These are phyloP conservation scores for Fusarium fracticaudum DNA, from an alignment of 2,329 filamentous ascomycete genomes.

Conservation along the genomic window DNA sequence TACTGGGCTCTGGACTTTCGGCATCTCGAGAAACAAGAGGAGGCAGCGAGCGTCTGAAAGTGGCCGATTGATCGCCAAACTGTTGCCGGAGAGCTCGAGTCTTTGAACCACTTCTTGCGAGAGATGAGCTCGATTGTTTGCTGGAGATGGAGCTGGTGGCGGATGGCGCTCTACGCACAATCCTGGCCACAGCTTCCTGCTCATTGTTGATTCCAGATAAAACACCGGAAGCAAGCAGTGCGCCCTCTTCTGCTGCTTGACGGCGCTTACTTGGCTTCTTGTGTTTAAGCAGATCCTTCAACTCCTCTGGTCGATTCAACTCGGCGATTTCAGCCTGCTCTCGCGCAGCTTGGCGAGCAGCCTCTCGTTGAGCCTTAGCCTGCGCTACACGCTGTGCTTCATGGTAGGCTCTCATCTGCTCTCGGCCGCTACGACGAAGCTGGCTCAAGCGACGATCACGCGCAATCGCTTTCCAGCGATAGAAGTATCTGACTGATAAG, in stretches of 20 bases:
- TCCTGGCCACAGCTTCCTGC: conserved; percentile 46
- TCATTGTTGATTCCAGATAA: conserved; percentile 54
- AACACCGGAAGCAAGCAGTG: conserved; percentile 54
- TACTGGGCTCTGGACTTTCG: conserved; percentile 39
- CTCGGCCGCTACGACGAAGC: conserved; percentile 62
- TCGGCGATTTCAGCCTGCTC: conserved; percentile 40
- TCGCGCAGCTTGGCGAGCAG: conserved; percentile 40
- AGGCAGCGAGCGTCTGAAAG: conserved; percentile 54
- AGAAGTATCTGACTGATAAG: conserved; percentile 64
- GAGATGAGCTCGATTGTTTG: conserved; percentile 33
- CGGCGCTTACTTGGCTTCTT: conserved; percentile 44
- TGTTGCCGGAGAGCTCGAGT: conserved; percentile 51
- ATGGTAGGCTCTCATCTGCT: conserved; percentile 60
- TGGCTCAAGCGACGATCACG: conserved; percentile 59
- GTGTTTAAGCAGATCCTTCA: conserved; percentile 47
- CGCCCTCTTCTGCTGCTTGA: conserved; percentile 49
- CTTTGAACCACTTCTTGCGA: conserved; percentile 46
- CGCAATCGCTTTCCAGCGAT: conserved; percentile 62
- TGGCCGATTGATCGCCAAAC: conserved; percentile 42
- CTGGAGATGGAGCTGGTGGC: conserved; percentile 33
- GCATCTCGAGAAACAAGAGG: conserved; percentile 44
- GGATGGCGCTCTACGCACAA: conserved; percentile 46
- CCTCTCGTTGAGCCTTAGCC: conserved; percentile 48
- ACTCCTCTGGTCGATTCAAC: conserved; percentile 48
- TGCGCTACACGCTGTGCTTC: conserved; percentile 49